These are phyloP conservation scores for Alternaria viburni DNA, from an alignment of 2,329 filamentous ascomycete genomes.

Conservation along the genomic window DNA sequence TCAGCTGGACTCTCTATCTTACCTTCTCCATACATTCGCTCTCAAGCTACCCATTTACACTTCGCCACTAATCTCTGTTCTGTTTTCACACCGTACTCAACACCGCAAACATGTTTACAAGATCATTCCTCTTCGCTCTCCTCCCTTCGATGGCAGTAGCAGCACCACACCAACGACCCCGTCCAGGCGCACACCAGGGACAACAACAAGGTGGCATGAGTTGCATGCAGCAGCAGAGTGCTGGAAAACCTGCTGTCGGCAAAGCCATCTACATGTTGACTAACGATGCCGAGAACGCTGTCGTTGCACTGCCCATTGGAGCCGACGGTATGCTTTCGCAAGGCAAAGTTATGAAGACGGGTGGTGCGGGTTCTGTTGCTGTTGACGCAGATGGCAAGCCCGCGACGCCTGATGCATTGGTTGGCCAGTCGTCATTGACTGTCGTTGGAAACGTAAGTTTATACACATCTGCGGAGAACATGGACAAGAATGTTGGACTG, in stretches of 20 bases:
- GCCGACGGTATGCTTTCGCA: conserved; percentile 56
- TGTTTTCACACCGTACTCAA: neutral
- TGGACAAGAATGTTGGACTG: neutral
- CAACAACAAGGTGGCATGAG: conserved; percentile 4
- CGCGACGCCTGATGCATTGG: conserved; percentile 58
- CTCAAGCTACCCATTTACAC: neutral
- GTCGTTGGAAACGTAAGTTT: conserved; percentile 61
- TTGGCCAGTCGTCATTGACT: conserved; percentile 59
- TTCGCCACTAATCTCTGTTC: neutral
- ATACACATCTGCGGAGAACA: neutral
- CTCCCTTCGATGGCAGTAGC: conserved; percentile 4
- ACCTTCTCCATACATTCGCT: neutral
- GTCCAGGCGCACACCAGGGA: neutral
- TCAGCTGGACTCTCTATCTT: neutral
- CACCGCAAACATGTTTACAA: neutral
- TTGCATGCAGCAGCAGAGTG: conserved; percentile 4
- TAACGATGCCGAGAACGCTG: conserved; percentile 59
- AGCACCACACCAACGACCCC: conserved; percentile 8
- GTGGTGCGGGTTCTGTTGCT: conserved; percentile 55
- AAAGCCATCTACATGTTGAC: conserved; percentile 64
- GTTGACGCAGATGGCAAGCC: conserved; percentile 46
- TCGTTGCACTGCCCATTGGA: conserved; percentile 59
- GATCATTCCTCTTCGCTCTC: conserved; percentile 6
- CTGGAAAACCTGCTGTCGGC: conserved; percentile 6
- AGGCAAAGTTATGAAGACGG: conserved; percentile 54